Evolutionary conservation across 1,284 basidiomycete species (phyloP).

Genomic region (Fomitopsis betulina): DNA sequence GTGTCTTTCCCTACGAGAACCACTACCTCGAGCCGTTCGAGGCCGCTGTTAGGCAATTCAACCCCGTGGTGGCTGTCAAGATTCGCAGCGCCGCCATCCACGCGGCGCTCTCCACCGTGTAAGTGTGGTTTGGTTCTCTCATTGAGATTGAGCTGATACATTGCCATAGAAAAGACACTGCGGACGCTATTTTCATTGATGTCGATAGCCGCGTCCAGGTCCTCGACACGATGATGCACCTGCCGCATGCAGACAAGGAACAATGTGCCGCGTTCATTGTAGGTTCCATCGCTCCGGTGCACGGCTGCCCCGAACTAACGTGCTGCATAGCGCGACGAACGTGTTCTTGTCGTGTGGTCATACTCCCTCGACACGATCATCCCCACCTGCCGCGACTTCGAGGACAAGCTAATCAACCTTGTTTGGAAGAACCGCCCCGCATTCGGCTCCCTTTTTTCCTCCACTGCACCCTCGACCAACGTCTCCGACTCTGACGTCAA

Average conservation of each 20-base stretch:
- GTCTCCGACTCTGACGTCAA: conserved; percentile 44
- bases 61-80: conserved; percentile 79
- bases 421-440: conserved; percentile 62
- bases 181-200: conserved; percentile 53
- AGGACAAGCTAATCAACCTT: conserved; percentile 76
- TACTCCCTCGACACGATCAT: conserved; percentile 72
- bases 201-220: conserved; percentile 60
- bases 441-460: conserved; percentile 32
- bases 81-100: conserved; percentile 77
- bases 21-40: conserved; percentile 60
- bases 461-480: conserved; percentile 33
- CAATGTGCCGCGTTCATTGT: conserved; percentile 84
- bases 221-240: conserved; percentile 53
- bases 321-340: conserved; percentile 57
- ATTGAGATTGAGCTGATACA: neutral
- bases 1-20: conserved; percentile 68
- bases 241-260: conserved; percentile 73
- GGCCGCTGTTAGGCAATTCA: conserved; percentile 63
- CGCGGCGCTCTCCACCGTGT: conserved; percentile 68
- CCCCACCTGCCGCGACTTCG: conserved; percentile 59
- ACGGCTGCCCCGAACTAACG: conserved; percentile 1
- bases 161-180: conserved; percentile 42
- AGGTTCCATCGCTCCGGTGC: conserved; percentile 15
- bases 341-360: conserved; percentile 72
- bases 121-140: conserved; percentile 27